A percentile compares a stretch with the other conserved stretches of the same genome.
Conservation (phyloP, 1,284 basidiomycete genomes). For the Anthracocystis walkeri region DNA sequence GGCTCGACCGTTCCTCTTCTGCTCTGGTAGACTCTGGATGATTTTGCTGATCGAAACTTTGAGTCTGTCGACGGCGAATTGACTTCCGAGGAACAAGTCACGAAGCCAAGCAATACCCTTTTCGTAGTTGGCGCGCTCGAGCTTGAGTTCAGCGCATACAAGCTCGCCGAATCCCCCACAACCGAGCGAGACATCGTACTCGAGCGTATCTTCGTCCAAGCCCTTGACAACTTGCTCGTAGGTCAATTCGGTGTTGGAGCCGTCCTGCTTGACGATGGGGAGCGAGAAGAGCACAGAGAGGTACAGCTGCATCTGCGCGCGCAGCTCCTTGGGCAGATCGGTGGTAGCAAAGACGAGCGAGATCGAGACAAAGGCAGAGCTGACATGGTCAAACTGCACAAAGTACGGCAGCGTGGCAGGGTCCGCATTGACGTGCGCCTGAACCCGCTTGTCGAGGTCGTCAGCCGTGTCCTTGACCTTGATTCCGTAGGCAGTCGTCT, state of each 20-base stretch:
- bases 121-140: slow-evolving; percentile 84
- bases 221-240: slow-evolving; percentile 92
- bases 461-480: slow-evolving; percentile 50
- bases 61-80: slow-evolving; percentile 88
- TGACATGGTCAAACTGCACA: slow-evolving; percentile 79
- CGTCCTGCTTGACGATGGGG: slow-evolving; percentile 80
- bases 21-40: slow-evolving; percentile 88
- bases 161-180: slow-evolving; percentile 79
- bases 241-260: slow-evolving; percentile 75
- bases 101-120: slow-evolving; percentile 86
- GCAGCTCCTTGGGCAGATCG: slow-evolving; percentile 59
- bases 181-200: slow-evolving; percentile 83
- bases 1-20: slow-evolving; percentile 88
- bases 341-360: slow-evolving; percentile 78
- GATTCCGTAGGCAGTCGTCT: slow-evolving; percentile 28
- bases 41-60: slow-evolving; percentile 89
- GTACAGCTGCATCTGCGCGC: slow-evolving; percentile 81
- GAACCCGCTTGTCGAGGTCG: slow-evolving; percentile 71
- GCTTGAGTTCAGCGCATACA: slow-evolving; percentile 77
- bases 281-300: slow-evolving; percentile 88
- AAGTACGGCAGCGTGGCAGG: slow-evolving; percentile 83
- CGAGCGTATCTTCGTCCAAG: slow-evolving; percentile 91
- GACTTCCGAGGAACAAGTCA: slow-evolving; percentile 84
- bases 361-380: slow-evolving; percentile 87
- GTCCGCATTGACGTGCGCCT: slow-evolving; percentile 79